These are phyloP conservation scores for Candida mesenterica DNA, from an alignment of 1,139 yeast species.

Conservation along the genomic window DNA sequence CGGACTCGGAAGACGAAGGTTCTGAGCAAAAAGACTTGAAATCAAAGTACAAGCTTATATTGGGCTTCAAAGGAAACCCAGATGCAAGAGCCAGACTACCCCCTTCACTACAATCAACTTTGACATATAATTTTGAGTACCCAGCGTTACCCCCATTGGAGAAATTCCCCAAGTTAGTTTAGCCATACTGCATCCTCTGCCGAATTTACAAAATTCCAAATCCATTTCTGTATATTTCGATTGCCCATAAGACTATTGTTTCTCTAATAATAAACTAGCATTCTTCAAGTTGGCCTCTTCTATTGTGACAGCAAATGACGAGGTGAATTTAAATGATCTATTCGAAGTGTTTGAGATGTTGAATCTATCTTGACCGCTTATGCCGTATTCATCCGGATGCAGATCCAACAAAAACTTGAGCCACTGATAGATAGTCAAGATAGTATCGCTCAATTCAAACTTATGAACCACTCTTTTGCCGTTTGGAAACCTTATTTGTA, in stretches of 20 bases:
- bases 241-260: constrained; percentile 11
- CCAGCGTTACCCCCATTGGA: constrained; percentile 29
- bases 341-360: constrained; percentile 60
- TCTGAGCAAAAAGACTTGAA: constrained; percentile 10
- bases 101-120: constrained; percentile 3
- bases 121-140: constrained; percentile 7
- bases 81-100: constrained; percentile 10
- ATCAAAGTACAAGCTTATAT: constrained; percentile 12
- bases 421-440: constrained; percentile 38
- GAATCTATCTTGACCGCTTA: constrained; percentile 38
- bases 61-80: constrained; percentile 11
- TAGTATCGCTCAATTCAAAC: constrained; percentile 48
- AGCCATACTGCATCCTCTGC: no score
- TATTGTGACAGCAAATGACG: constrained; percentile 57
- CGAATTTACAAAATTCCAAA: background rate
- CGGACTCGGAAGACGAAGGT: constrained; percentile 4
- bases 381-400: constrained; percentile 51
- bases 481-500: constrained; percentile 84
- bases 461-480: constrained; percentile 82
- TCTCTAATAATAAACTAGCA: constrained; percentile 75
- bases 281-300: constrained; percentile 76
- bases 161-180: constrained; percentile 18
- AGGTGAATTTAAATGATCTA: constrained; percentile 64
- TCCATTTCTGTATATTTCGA: background rate
- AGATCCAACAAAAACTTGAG: constrained; percentile 55